Evolutionary conservation across 2,329 filamentous ascomycete species (phyloP).

Genomic region (Xylaria sp.): DNA sequence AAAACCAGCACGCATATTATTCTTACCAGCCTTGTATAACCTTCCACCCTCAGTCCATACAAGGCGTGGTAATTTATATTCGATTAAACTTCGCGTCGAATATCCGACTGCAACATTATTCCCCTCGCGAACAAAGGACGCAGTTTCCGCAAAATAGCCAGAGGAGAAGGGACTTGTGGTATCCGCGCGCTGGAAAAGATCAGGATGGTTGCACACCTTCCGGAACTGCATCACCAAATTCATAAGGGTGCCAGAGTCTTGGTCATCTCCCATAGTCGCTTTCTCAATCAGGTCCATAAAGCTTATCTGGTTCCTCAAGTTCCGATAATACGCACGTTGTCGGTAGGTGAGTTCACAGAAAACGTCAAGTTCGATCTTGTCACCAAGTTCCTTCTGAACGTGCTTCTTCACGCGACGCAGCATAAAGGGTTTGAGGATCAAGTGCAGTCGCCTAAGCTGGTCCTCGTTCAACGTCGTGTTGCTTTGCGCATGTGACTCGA

Average conservation of each 20-base stretch:
- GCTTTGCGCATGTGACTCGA: slow-evolving; percentile 97
- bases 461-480: slow-evolving; percentile 99
- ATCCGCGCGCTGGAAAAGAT: slow-evolving; percentile 94
- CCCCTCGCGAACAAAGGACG: slow-evolving; percentile 92
- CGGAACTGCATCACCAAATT: slow-evolving; percentile 99
- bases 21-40: slow-evolving; percentile 75
- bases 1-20: slow-evolving; percentile 83
- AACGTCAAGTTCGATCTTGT: slow-evolving; percentile 97
- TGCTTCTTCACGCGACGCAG: slow-evolving; percentile 99
- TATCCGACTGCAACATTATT: slow-evolving; percentile 82
- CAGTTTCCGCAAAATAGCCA: slow-evolving; percentile 92
- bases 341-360: slow-evolving; percentile 98
- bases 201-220: slow-evolving; percentile 98
- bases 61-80: slow-evolving; percentile 83
- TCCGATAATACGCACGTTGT: slow-evolving; percentile 92
- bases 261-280: slow-evolving; percentile 90
- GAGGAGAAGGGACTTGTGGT: slow-evolving; percentile 86
- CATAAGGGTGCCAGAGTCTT: slow-evolving; percentile 96
- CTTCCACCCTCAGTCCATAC: slow-evolving; percentile 85
- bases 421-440: slow-evolving; percentile 99
- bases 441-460: slow-evolving; percentile 94
- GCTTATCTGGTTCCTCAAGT: slow-evolving; percentile 94
- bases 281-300: slow-evolving; percentile 99
- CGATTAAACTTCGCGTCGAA: slow-evolving; percentile 85
- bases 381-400: slow-evolving; percentile 96